Percentiles rank a stretch among this genome's conserved stretches.
These are phyloP conservation scores for Westerdykella aurantiaca DNA, from an alignment of 2,329 filamentous ascomycete genomes.

Conservation along the genomic window DNA sequence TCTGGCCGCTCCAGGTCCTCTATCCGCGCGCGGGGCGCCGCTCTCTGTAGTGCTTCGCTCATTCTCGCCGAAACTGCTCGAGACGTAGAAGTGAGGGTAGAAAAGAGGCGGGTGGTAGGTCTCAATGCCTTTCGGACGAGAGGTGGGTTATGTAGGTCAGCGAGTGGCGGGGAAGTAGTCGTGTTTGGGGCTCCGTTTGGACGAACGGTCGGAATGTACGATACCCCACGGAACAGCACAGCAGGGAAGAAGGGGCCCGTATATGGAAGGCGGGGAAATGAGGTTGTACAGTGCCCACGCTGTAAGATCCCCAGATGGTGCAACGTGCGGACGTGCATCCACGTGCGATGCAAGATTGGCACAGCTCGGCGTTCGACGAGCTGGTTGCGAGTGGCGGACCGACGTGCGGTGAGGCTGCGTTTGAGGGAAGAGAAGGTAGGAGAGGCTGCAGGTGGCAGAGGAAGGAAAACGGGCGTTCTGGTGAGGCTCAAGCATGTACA, in stretches of 20 bases:
- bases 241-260: constrained; percentile 4
- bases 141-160: constrained; percentile 16
- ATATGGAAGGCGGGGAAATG: constrained; percentile 5
- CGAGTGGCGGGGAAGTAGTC: constrained; percentile 16
- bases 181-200: constrained; percentile 4
- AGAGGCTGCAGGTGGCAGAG: too few species aligned
- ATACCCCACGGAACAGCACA: neutral
- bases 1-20: constrained; percentile 75
- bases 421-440: neutral
- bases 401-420: neutral
- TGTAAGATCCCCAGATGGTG: constrained; percentile 17
- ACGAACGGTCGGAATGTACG: neutral
- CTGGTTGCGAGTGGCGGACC: neutral
- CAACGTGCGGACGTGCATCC: constrained; percentile 18
- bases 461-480: too few species aligned
- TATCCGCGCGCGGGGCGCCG: constrained; percentile 30
- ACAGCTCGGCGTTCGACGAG: constrained; percentile 2
- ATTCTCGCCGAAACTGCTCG: constrained; percentile 15
- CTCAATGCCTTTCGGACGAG: constrained; percentile 8
- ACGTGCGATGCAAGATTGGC: constrained; percentile 10
- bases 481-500: too few species aligned
- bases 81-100: neutral
- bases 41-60: constrained; percentile 24
- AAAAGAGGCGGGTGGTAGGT: neutral
- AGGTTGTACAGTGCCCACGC: constrained; percentile 7